Conservation (phyloP, 1,284 basidiomycete species). For the Tausonia pullulans region DNA sequence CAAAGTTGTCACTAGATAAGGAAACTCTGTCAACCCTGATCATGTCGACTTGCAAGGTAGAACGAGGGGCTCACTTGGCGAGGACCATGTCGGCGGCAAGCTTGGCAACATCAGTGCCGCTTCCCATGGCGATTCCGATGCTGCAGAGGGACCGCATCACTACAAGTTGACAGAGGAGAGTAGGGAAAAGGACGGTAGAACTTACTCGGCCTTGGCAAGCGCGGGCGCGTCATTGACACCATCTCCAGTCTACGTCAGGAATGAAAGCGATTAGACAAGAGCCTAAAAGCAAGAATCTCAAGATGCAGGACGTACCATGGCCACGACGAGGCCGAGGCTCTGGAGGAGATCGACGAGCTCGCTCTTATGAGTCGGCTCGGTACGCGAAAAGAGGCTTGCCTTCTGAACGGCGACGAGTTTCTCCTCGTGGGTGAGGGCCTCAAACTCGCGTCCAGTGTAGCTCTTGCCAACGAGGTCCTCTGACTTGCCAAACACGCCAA, state of each 20-base stretch:
- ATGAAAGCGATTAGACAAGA: not conserved
- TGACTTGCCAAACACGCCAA: conserved; percentile 68
- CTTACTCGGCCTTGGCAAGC: conserved; percentile 80
- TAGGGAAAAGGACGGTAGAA: not conserved
- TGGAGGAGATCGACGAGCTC: conserved; percentile 94
- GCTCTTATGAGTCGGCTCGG: conserved; percentile 90
- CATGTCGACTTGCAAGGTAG: too few relatives aligned
- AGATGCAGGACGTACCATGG: conserved; percentile 59
- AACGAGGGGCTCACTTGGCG: conserved; percentile 37
- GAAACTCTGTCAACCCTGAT: too few relatives aligned
- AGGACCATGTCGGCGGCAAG: conserved; percentile 94
- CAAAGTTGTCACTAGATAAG: conserved; percentile 36
- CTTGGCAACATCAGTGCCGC: conserved; percentile 96
- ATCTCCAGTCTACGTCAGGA: conserved; percentile 57
- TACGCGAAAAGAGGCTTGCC: conserved; percentile 82
- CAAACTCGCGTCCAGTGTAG: conserved; percentile 87
- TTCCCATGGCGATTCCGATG: conserved; percentile 98
- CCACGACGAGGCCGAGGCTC: conserved; percentile 82
- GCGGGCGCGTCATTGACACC: conserved; percentile 97
- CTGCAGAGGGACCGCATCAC: not conserved
- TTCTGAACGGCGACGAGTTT: conserved; percentile 74
- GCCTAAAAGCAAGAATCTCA: not conserved
- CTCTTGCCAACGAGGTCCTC: conserved; percentile 84
- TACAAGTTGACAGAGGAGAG: not conserved
- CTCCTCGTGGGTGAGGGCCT: conserved; percentile 64